phyloP scores from a whole-genome alignment of 192 early-diverging fungal species.

The Umbelopsis vinacea region DNA sequence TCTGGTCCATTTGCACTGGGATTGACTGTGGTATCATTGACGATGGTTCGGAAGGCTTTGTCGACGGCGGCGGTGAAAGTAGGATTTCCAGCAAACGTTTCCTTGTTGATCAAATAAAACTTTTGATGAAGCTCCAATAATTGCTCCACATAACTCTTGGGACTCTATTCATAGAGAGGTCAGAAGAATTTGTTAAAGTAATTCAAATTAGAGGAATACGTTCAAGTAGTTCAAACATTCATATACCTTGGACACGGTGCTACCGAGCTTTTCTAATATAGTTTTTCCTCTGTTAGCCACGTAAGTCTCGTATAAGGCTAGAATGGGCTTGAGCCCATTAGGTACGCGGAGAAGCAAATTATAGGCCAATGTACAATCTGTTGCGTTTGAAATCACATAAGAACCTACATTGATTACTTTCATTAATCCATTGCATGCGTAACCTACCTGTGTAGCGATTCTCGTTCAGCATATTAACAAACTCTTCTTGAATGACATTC shows the following conservation, averaged over 20 bases:
- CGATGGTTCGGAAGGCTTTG: constrained; percentile 77
- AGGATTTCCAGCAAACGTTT: constrained; percentile 69
- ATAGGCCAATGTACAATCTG: constrained; percentile 74
- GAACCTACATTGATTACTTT: background rate
- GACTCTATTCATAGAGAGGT: constrained; percentile 56
- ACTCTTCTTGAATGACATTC: constrained; percentile 64
- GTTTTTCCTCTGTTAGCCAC: constrained; percentile 62
- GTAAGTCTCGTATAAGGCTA: constrained; percentile 68
- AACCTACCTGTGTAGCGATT: constrained; percentile 62
- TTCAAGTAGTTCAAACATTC: background rate
- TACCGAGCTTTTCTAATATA: constrained; percentile 31
- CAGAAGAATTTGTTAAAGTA: constrained; percentile 7
- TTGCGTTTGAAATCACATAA: background rate
- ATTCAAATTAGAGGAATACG: background rate
- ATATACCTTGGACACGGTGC: constrained; percentile 50
- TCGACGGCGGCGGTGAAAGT: constrained; percentile 79
- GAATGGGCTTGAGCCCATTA: constrained; percentile 61
- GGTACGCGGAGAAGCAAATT: constrained; percentile 65
- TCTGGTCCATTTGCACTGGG: constrained; percentile 67
- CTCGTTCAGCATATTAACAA: constrained; percentile 68
- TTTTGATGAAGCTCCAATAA: constrained; percentile 68
- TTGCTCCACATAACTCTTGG: constrained; percentile 69
- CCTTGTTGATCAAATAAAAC: constrained; percentile 59
- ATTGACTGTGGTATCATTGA: constrained; percentile 62
- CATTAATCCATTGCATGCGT: background rate